Conservation (phyloP, 23 red algal genomes). For the Gracilaria gracilis region DNA sequence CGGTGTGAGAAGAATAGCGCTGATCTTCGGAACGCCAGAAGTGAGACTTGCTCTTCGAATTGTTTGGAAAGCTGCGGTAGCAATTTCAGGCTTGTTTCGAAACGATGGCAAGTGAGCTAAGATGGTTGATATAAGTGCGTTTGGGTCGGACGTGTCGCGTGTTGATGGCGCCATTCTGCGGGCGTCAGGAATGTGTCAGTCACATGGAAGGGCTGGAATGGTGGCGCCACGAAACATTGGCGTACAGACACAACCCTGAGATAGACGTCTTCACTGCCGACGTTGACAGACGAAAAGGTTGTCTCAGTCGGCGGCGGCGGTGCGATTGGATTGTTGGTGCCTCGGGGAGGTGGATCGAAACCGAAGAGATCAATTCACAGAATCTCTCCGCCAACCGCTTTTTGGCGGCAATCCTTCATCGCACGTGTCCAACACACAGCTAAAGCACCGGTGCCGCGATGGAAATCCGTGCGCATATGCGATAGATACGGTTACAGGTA, state of each 20-base stretch:
- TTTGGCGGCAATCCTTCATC: too few relatives aligned
- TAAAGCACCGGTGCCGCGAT: too few relatives aligned
- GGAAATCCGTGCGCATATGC: too few relatives aligned
- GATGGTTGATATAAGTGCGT: constrained; percentile 47
- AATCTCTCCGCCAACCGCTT: too few relatives aligned
- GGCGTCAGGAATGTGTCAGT: not conserved
- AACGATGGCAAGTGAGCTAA: constrained; percentile 52
- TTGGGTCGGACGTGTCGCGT: constrained; percentile 15
- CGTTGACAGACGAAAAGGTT: too few relatives aligned
- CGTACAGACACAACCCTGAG: not conserved
- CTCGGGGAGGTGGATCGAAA: too few relatives aligned
- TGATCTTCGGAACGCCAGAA: constrained; percentile 7
- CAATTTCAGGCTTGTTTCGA: constrained; percentile 51
- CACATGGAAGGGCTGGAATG: constrained; percentile 2
- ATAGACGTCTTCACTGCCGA: not conserved
- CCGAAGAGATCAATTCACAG: too few relatives aligned
- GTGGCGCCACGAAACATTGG: not conserved
- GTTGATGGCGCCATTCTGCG: constrained; percentile 9
- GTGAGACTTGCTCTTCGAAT: constrained; percentile 38
- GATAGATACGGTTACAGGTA: too few relatives aligned
- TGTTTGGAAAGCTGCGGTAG: constrained; percentile 33
- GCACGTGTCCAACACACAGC: too few relatives aligned
- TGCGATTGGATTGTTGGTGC: too few relatives aligned
- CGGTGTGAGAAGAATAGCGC: constrained; percentile 27
- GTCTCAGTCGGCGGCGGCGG: too few relatives aligned